phyloP scores from a whole-genome alignment of 106 monocot species.

The Dioscorea dumetorum region DNA sequence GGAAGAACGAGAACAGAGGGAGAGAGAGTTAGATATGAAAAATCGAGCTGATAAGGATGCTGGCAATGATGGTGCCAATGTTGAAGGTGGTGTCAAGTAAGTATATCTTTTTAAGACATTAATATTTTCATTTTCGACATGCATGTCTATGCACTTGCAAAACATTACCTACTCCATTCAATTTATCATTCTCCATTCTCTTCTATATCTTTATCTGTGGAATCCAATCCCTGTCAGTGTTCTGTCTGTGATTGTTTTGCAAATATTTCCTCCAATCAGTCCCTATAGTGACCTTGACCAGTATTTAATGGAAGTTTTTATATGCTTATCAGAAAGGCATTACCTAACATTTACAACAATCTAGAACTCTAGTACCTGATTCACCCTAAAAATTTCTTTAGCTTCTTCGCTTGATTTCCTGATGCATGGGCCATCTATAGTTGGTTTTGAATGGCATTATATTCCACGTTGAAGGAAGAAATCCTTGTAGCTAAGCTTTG shows the following conservation, averaged over 20 bases:
- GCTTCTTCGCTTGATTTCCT: no score
- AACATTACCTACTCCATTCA: neutral
- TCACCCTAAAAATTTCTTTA: no score
- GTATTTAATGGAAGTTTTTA: no score
- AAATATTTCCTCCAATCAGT: neutral
- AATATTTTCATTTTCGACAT: neutral
- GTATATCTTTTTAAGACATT: neutral
- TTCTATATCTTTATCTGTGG: neutral
- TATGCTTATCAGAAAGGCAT: no score
- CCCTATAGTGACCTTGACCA: no score
- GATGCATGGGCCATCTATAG: no score
- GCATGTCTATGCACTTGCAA: neutral
- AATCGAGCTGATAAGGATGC: slow-evolving; percentile 61
- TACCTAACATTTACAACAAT: no score
- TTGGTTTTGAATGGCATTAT: no score
- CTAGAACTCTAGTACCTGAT: no score
- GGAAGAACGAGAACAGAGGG: slow-evolving; percentile 87
- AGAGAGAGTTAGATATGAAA: slow-evolving; percentile 76
- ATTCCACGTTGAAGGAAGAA: no score
- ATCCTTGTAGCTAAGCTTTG: no score
- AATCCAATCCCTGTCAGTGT: neutral
- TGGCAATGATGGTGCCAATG: slow-evolving; percentile 19
- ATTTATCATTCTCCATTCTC: neutral
- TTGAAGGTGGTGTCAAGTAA: slow-evolving; percentile 33
- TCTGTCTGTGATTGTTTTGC: neutral